Evolutionary conservation across 2,329 filamentous ascomycete genomes (phyloP).

Genomic region (Fusarium buharicum): DNA sequence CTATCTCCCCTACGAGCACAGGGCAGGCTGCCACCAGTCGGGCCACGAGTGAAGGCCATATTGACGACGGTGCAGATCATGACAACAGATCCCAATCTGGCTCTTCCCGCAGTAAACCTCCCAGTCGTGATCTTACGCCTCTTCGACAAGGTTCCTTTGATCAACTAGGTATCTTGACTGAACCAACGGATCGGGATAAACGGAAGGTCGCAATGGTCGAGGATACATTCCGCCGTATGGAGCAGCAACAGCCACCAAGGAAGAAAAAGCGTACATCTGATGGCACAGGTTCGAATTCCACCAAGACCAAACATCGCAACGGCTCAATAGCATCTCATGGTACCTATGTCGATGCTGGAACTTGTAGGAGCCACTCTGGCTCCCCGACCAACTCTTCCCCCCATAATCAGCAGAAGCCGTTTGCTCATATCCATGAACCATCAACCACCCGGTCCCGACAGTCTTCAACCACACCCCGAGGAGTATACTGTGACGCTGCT

Average conservation of each 20-base stretch:
- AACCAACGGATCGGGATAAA: slow-evolving; percentile 73
- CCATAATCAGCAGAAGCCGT: slow-evolving; percentile 45
- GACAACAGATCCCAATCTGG: slow-evolving; percentile 59
- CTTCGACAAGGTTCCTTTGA: slow-evolving; percentile 69
- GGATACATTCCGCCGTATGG: slow-evolving; percentile 71
- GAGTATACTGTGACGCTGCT: slow-evolving; percentile 61
- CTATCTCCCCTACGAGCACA: slow-evolving; percentile 70
- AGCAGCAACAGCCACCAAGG: slow-evolving; percentile 64
- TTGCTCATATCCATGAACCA: slow-evolving; percentile 47
- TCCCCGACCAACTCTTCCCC: slow-evolving; percentile 62
- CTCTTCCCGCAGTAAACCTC: slow-evolving; percentile 70
- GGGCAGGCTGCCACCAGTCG: slow-evolving; percentile 71
- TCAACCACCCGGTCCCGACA: slow-evolving; percentile 49
- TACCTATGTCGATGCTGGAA: slow-evolving; percentile 64
- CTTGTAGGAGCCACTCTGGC: slow-evolving; percentile 63
- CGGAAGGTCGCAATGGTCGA: slow-evolving; percentile 74
- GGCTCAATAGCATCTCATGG: slow-evolving; percentile 51
- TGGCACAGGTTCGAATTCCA: slow-evolving; percentile 52
- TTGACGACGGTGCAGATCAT: slow-evolving; percentile 65
- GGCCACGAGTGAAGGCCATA: slow-evolving; percentile 70
- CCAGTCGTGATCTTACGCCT: slow-evolving; percentile 73
- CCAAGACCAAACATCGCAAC: slow-evolving; percentile 55
- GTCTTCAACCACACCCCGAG: slow-evolving; percentile 52
- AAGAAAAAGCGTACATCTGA: slow-evolving; percentile 73
- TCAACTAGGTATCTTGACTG: slow-evolving; percentile 68